Conservation (phyloP, 2,329 filamentous ascomycete species). For the Phaeosphaeriaceae sp. region DNA sequence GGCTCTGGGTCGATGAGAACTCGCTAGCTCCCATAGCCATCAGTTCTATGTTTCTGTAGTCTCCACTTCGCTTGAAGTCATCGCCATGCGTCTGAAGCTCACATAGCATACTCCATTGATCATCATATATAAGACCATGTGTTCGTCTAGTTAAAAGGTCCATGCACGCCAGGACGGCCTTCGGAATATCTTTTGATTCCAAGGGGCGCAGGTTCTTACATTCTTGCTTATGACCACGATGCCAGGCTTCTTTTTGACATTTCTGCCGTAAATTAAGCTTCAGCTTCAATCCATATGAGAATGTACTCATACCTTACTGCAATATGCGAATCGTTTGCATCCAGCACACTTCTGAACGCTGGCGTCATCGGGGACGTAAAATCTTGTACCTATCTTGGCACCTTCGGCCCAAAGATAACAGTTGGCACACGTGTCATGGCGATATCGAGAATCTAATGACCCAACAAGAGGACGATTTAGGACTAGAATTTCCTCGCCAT, state of each 20-base stretch:
- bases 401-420: conserved; percentile 58
- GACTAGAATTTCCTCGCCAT: conserved; percentile 57
- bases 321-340: conserved; percentile 66
- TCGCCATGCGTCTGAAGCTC: conserved; percentile 57
- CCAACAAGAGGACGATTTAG: conserved; percentile 61
- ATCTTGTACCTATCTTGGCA: conserved; percentile 36
- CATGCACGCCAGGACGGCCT: conserved; percentile 62
- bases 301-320: conserved; percentile 58
- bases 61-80: conserved; percentile 51
- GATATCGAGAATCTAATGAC: conserved; percentile 59
- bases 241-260: conserved; percentile 67
- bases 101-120: conserved; percentile 53
- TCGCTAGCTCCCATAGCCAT: conserved; percentile 61
- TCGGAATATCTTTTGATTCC: conserved; percentile 55
- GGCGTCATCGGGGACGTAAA: conserved; percentile 41
- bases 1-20: conserved; percentile 56
- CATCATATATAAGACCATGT: conserved; percentile 44
- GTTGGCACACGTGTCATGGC: conserved; percentile 63
- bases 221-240: conserved; percentile 63
- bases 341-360: conserved; percentile 62
- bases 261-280: conserved; percentile 44
- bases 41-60: conserved; percentile 57
- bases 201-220: conserved; percentile 60
- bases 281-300: background rate
- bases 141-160: conserved; percentile 58